phyloP scores from a whole-genome alignment of 2,329 filamentous ascomycete genomes.

The Neobulgaria alba region DNA sequence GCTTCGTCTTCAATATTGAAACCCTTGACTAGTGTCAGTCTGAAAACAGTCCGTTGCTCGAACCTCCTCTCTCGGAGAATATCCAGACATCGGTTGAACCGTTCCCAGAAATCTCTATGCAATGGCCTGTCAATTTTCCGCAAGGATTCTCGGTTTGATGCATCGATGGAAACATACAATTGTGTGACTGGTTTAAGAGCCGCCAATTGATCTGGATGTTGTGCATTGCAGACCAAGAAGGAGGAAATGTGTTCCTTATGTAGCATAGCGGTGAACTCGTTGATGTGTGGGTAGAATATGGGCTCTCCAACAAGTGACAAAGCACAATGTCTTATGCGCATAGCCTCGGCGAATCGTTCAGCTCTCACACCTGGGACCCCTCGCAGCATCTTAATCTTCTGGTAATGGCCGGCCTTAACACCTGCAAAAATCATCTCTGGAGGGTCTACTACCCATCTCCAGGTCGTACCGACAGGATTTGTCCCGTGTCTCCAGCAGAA shows the following conservation, averaged over 20 bases:
- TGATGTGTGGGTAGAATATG: conserved; percentile 98
- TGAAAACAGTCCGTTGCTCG: conserved; percentile 86
- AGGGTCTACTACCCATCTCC: conserved; percentile 92
- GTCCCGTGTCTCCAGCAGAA: conserved; percentile 99
- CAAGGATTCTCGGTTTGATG: conserved; percentile 79
- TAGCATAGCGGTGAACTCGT: conserved; percentile 77
- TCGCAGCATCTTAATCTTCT: conserved; percentile 95
- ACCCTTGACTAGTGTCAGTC: conserved; percentile 90
- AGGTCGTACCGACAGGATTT: conserved; percentile 91
- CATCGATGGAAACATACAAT: conserved; percentile 93
- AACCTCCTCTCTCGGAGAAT: conserved; percentile 78
- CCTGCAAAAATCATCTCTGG: conserved; percentile 84
- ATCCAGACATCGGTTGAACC: conserved; percentile 83
- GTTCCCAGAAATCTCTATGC: conserved; percentile 95
- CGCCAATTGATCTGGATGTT: conserved; percentile 85
- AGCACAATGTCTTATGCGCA: conserved; percentile 89
- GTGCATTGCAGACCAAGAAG: conserved; percentile 94
- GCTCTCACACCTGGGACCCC: conserved; percentile 88
- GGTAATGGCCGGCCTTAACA: conserved; percentile 86
- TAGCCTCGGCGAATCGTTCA: conserved; percentile 85
- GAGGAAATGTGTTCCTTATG: conserved; percentile 82
- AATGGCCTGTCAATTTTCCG: conserved; percentile 85
- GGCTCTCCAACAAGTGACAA: conserved; percentile 89
- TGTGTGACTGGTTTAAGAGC: conserved; percentile 81
- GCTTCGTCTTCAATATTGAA: conserved; percentile 97